Percentiles rank a stretch among this genome's conserved stretches.
These are phyloP conservation scores for Hypoxylon lienhwacheense DNA, from an alignment of 495 filamentous ascomycete species.

Conservation along the genomic window DNA sequence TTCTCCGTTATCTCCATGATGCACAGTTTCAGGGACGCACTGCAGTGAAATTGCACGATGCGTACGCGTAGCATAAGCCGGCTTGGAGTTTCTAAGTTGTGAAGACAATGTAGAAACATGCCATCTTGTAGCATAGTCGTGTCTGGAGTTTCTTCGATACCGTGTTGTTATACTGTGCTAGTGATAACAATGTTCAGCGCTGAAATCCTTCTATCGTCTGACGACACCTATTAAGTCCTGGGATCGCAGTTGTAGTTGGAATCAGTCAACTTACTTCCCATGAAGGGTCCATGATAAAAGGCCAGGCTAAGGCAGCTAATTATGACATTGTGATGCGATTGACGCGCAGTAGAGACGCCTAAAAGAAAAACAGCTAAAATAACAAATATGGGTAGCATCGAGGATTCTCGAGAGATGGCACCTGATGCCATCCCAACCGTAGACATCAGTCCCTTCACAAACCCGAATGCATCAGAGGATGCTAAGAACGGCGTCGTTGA, in stretches of 20 bases:
- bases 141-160: conserved; percentile 26
- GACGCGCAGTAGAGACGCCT: not conserved
- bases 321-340: not conserved
- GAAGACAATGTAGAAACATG: not conserved
- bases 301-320: not conserved
- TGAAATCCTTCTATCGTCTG: conserved; percentile 9
- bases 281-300: not conserved
- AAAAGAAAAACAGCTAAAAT: not conserved
- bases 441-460: conserved; percentile 39
- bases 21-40: not conserved
- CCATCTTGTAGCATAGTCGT: conserved; percentile 9
- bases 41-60: not conserved
- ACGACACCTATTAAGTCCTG: conserved; percentile 10
- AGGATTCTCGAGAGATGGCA: conserved; percentile 19
- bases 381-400: conserved; percentile 28
- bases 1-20: too few species aligned
- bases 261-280: conserved; percentile 8
- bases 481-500: conserved; percentile 22
- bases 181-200: not conserved
- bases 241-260: conserved; percentile 6
- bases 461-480: conserved; percentile 29
- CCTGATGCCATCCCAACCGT: conserved; percentile 38
- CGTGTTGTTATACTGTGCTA: conserved; percentile 17
- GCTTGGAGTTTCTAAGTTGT: conserved; percentile 29
- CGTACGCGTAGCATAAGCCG: conserved; percentile 1